Evolutionary conservation across 1,284 basidiomycete species (phyloP).

Genomic region (Boletus sp.): DNA sequence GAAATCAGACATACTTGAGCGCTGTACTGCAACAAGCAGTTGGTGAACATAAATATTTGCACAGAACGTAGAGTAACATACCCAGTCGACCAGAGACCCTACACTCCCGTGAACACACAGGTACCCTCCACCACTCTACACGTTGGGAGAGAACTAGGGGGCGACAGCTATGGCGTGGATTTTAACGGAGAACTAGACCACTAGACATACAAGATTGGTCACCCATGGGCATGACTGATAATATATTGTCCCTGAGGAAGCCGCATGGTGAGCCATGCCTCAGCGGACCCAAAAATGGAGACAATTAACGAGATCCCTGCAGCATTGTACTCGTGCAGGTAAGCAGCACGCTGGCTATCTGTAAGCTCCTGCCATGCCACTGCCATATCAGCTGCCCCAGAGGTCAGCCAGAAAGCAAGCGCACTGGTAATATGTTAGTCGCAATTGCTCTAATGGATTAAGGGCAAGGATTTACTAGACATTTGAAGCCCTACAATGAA

Average conservation of each 20-base stretch:
- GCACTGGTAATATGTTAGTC: neutral
- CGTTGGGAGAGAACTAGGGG: conserved; percentile 35
- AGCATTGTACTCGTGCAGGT: conserved; percentile 40
- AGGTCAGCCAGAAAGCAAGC: conserved; percentile 15
- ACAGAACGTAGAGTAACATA: conserved; percentile 10
- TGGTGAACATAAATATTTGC: neutral
- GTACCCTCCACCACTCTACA: conserved; percentile 52
- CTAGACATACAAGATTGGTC: no score
- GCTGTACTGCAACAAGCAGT: conserved; percentile 41
- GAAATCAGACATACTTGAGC: conserved; percentile 40
- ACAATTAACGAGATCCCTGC: conserved; percentile 55
- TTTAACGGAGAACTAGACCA: neutral
- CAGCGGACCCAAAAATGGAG: conserved; percentile 52
- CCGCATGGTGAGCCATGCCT: conserved; percentile 44
- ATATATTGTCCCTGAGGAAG: conserved; percentile 42
- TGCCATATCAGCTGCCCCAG: conserved; percentile 51
- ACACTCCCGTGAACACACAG: conserved; percentile 56
- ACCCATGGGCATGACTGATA: conserved; percentile 43
- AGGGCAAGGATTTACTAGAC: neutral
- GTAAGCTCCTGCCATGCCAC: conserved; percentile 45
- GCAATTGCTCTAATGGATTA: neutral
- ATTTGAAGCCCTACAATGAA: conserved; percentile 6
- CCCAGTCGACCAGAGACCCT: conserved; percentile 60
- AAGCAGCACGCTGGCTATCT: conserved; percentile 36
- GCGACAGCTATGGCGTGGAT: conserved; percentile 25